Percentiles rank a stretch among this genome's conserved stretches.
Conservation (phyloP, 2,329 filamentous ascomycete species). For the Boeremia exigua region DNA sequence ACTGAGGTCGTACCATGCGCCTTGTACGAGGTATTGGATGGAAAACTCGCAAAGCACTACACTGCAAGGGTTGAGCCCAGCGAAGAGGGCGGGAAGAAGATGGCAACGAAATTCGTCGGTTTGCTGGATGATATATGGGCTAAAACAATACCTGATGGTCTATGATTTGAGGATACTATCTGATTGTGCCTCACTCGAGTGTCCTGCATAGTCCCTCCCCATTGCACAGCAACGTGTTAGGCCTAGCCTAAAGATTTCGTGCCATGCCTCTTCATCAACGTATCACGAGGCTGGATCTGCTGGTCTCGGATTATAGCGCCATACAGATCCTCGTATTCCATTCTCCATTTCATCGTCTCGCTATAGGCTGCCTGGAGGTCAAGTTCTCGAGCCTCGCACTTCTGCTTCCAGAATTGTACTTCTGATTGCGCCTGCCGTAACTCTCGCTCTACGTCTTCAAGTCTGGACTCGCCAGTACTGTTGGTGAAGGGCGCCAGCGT, state of each 20-base stretch:
- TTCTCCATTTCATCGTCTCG: slow-evolving; percentile 10
- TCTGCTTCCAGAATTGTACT: slow-evolving; percentile 3
- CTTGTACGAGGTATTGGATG: slow-evolving; percentile 43
- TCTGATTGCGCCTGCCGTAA: slow-evolving; percentile 4
- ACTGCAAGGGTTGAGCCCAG: slow-evolving; percentile 47
- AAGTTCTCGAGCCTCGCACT: not conserved
- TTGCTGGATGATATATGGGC: slow-evolving; percentile 16
- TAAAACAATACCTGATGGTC: not conserved
- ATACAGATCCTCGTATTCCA: slow-evolving; percentile 13
- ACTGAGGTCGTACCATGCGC: slow-evolving; percentile 42
- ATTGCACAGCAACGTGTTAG: not conserved
- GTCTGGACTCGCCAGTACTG: not conserved
- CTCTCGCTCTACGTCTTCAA: not conserved
- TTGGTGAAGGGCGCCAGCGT: slow-evolving; percentile 3
- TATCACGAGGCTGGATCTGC: not conserved
- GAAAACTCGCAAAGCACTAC: slow-evolving; percentile 38
- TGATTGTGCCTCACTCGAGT: too few relatives aligned
- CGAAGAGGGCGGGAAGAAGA: slow-evolving; percentile 41
- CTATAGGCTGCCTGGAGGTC: not conserved
- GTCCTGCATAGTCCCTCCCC: too few relatives aligned
- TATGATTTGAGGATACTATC: too few relatives aligned
- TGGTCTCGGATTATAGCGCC: not conserved
- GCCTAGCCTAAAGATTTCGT: slow-evolving; percentile 1
- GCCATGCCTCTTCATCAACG: not conserved
- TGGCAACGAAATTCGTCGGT: slow-evolving; percentile 36